Evolutionary conservation across 208 protist genomes (phyloP), one percentile per base, ranked within the genome.

Genomic region (Leptomonas seymouri): DNA sequence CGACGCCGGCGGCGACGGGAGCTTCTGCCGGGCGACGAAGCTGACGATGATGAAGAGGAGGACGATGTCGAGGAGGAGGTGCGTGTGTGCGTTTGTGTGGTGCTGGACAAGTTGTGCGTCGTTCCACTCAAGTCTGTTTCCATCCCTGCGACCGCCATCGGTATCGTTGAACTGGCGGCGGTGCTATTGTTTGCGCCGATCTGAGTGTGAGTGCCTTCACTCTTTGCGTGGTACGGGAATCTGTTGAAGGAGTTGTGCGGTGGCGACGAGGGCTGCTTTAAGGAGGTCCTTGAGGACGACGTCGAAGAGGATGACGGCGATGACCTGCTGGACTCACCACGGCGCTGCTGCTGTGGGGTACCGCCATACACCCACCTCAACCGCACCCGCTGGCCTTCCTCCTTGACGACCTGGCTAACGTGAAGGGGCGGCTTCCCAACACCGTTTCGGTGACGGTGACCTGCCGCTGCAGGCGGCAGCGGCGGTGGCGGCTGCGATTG

Each of bases 361-460:
- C 65, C 71, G 30, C 71, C 56, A 62, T 69, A 76, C 21, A 76
- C 57, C 71, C 71, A 76, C 46, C 71, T 42, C 71, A 76, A 55
- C 7, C 71, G 71, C 56, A 76, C 71, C 20, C 61, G 62, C 71
- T 76, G 71, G 1, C 71, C 71, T 57, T 76, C 71, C 45, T 50
- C 45, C 46, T 65, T 62, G 23, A 76, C 71, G 8, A 76, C 61
- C 20, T 76, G 60, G 46, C 66, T 66, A 27, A 76, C 62, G 45
- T 70, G 71, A n/a, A 76, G 45, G 8, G 44, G 61, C 5, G 56
- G 62, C 62, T 65, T 76, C 20, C 41, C 59, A n/a, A 8, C 44
- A 18, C 28, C 36, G 36, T 18, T 41, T 15, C 71, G 28, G 59
- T 14, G 18, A 39, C 71, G 70, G 27, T 21, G 70, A 18, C 41